These are phyloP conservation scores for Tetradesmus obliquus DNA, from an alignment of 139 green algal species.

Conservation along the genomic window DNA sequence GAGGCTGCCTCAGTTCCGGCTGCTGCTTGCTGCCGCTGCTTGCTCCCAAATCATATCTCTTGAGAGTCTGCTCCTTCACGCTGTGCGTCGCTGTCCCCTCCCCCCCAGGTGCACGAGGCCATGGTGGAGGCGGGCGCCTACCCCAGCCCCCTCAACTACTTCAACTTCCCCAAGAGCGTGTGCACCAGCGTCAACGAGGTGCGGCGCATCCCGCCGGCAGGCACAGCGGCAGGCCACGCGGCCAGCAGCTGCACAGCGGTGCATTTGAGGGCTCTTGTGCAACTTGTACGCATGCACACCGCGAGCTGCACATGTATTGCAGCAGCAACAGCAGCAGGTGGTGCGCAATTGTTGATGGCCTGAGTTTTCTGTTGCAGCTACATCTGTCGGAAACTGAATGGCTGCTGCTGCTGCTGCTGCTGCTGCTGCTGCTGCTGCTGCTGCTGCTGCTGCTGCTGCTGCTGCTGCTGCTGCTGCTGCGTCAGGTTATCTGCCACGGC, in stretches of 20 bases:
- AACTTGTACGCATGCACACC: too few relatives aligned
- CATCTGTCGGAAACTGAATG: neutral
- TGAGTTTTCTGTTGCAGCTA: neutral
- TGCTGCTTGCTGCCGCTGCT: neutral
- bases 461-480: slow-evolving; percentile 17
- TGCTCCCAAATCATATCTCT: too few relatives aligned
- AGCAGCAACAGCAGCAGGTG: too few relatives aligned
- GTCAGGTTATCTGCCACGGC: slow-evolving; percentile 97
- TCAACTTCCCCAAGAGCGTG: slow-evolving; percentile 96
- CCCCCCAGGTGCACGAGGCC: slow-evolving; percentile 81
- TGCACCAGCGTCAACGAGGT: slow-evolving; percentile 99
- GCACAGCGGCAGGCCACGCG: neutral
- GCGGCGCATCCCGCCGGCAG: neutral
- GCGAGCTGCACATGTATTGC: too few relatives aligned
- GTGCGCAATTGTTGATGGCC: too few relatives aligned
- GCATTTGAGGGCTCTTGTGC: neutral
- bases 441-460: neutral
- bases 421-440: neutral
- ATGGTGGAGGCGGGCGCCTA: slow-evolving; percentile 86
- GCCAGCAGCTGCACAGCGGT: neutral
- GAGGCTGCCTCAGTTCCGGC: neutral
- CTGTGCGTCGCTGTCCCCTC: neutral
- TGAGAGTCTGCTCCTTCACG: neutral
- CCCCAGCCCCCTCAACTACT: slow-evolving; percentile 94
- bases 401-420: neutral